phyloP scores from a whole-genome alignment of 305 asterid genomes.

The Salvia sclarea region DNA sequence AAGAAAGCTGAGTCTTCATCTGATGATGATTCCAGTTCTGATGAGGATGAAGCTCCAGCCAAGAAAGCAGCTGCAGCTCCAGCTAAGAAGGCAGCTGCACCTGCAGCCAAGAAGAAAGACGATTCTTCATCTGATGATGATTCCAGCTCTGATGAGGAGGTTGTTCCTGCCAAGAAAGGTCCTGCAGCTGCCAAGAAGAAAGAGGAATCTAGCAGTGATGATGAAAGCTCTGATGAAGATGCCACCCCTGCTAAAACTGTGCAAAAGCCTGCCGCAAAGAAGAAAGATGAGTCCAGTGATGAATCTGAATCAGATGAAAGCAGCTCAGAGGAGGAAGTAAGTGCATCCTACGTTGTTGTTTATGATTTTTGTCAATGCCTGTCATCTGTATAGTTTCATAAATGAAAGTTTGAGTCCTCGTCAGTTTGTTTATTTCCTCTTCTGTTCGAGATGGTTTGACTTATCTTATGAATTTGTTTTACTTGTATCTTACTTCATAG shows the following conservation, averaged over 20 bases:
- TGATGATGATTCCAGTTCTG: slow-evolving; percentile 35
- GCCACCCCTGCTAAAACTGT: slow-evolving; percentile 27
- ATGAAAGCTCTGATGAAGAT: slow-evolving; percentile 51
- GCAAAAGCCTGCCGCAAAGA: slow-evolving; percentile 13
- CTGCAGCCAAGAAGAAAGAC: slow-evolving; percentile 14
- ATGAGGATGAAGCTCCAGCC: slow-evolving; percentile 32
- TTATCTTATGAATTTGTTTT: not conserved
- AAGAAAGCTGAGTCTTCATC: slow-evolving; percentile 38
- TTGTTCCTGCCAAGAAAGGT: slow-evolving; percentile 10
- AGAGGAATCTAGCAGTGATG: slow-evolving; percentile 35
- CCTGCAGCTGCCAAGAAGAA: slow-evolving; percentile 11
- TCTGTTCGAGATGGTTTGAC: not conserved
- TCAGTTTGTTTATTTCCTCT: not conserved
- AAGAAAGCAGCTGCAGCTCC: slow-evolving; percentile 38
- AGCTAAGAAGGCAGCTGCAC: slow-evolving; percentile 9
- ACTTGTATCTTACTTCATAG: not conserved
- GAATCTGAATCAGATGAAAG: slow-evolving; percentile 39
- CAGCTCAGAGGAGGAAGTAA: slow-evolving; percentile 38
- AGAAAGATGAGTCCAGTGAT: slow-evolving; percentile 42
- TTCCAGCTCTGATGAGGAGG: slow-evolving; percentile 45
- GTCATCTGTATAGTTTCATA: too few relatives aligned
- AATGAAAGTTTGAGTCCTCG: too few relatives aligned
- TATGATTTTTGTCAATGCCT: too few relatives aligned
- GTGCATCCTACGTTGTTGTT: not conserved
- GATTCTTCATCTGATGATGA: slow-evolving; percentile 37